Evolutionary conservation across 345 rosid species (phyloP).

Genomic region (Iberis pinnata): DNA sequence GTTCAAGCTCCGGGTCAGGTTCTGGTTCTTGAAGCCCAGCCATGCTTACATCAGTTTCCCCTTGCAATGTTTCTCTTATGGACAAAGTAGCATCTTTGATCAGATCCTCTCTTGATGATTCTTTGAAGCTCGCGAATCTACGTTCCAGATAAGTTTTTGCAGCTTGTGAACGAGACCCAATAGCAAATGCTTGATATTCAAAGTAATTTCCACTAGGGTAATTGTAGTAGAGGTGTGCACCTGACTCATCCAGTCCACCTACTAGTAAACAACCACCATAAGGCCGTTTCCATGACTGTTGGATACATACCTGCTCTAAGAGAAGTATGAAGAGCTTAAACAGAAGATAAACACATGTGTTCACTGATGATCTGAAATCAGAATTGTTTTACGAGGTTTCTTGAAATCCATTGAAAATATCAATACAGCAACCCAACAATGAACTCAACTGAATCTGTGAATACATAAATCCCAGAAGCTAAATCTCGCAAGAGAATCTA

Average conservation of each 20-base stretch:
- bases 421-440: too few species aligned
- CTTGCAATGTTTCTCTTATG: slow-evolving; percentile 89
- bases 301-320: slow-evolving; percentile 99
- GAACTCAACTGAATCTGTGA: background rate
- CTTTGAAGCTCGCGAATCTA: slow-evolving; percentile 58
- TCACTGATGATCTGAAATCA: too few species aligned
- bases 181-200: slow-evolving; percentile 95
- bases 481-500: too few species aligned
- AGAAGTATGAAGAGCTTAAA: too few species aligned
- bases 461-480: background rate
- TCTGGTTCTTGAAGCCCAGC: too few species aligned
- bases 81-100: slow-evolving; percentile 87
- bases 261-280: slow-evolving; percentile 92
- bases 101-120: slow-evolving; percentile 77
- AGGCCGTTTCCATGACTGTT: slow-evolving; percentile 96
- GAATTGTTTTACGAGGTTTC: too few species aligned
- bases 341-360: slow-evolving; percentile 20
- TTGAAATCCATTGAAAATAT: too few species aligned
- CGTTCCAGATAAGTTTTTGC: slow-evolving; percentile 98
- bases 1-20: too few species aligned
- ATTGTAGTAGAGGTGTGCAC: slow-evolving; percentile 95
- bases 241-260: slow-evolving; percentile 89
- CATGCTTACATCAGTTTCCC: too few species aligned
- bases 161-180: slow-evolving; percentile 97
- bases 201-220: slow-evolving; percentile 99